Conservation (phyloP, 177 flowering plant genomes). For the Vitis hybrid region DNA sequence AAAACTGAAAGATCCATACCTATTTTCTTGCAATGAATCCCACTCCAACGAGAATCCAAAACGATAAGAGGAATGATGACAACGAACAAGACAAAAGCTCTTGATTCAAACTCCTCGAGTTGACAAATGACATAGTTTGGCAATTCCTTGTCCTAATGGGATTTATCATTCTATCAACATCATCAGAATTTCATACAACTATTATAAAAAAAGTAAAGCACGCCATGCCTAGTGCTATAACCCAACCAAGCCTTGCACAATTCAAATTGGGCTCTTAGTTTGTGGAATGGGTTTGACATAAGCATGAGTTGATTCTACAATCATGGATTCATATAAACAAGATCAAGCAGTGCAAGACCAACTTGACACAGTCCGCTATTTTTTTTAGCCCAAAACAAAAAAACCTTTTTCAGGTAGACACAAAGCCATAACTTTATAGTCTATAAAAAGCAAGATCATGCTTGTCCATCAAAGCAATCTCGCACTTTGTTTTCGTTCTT, state of each 20-base stretch:
- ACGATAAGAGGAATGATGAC: slow-evolving; percentile 1
- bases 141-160: slow-evolving; percentile 5
- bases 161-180: slow-evolving; percentile 10
- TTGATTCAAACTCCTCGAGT: slow-evolving; percentile 6
- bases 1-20: slow-evolving; percentile 5
- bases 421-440: no score
- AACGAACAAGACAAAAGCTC: background rate
- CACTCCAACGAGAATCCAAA: slow-evolving; percentile 4
- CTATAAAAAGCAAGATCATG: background rate
- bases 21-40: slow-evolving; percentile 2
- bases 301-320: background rate
- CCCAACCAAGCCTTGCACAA: background rate
- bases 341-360: background rate
- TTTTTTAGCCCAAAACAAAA: background rate
- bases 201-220: slow-evolving; percentile 6
- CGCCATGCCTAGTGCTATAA: background rate
- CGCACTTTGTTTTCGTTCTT: background rate
- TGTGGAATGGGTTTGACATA: background rate
- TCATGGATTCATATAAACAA: background rate
- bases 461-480: background rate
- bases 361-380: background rate
- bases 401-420: background rate
- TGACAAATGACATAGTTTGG: slow-evolving; percentile 1
- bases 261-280: background rate
- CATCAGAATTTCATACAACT: slow-evolving; percentile 4